Conservation (phyloP, 305 asterid genomes). For the Fraxinus sp. region DNA sequence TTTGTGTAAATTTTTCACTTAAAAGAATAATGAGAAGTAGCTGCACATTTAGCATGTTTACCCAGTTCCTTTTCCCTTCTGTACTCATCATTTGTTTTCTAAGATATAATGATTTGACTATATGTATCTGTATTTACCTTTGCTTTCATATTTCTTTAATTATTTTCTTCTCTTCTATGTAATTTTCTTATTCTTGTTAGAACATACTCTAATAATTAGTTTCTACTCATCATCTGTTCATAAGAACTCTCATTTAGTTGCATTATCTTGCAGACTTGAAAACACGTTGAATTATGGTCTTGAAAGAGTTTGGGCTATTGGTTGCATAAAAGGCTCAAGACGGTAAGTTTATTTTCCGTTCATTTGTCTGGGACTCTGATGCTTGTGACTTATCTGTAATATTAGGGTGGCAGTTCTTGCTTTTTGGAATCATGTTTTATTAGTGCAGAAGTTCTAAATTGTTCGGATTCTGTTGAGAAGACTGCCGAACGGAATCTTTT, state of each 20-base stretch:
- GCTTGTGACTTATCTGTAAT: constrained; percentile 7
- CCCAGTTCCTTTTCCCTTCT: background rate
- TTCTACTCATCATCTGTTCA: constrained; percentile 6
- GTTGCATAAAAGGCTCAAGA: constrained; percentile 87
- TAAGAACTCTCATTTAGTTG: constrained; percentile 25
- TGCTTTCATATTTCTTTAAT: background rate
- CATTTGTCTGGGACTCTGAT: constrained; percentile 6
- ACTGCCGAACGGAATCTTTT: background rate
- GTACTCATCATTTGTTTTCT: background rate
- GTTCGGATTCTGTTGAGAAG: background rate
- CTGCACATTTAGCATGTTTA: background rate
- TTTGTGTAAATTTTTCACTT: background rate
- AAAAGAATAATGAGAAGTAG: background rate
- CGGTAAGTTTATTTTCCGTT: constrained; percentile 52
- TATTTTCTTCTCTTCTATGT: background rate
- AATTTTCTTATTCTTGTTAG: background rate
- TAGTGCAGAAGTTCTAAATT: background rate
- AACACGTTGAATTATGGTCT: constrained; percentile 94
- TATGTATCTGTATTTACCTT: background rate
- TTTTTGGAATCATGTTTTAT: background rate
- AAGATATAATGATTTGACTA: background rate
- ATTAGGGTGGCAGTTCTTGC: background rate
- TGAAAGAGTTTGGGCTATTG: constrained; percentile 98
- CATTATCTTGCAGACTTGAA: constrained; percentile 70
- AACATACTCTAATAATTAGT: constrained; percentile 20